These are phyloP conservation scores for Colletotrichum sp. DNA, from an alignment of 2,329 filamentous ascomycete genomes.

Conservation along the genomic window DNA sequence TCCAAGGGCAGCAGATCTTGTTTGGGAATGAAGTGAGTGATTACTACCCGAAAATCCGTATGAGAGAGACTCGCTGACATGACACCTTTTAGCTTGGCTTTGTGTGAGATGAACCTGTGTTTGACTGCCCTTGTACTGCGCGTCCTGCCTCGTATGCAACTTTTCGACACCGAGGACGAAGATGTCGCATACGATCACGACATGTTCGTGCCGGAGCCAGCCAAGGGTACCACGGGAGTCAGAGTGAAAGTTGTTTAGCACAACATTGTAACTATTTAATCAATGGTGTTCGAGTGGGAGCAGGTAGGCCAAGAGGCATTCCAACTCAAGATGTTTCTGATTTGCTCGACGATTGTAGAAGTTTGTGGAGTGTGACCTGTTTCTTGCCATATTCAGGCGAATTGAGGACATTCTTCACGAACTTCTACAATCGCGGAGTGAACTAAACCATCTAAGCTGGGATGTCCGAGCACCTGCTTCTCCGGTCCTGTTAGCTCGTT, in stretches of 20 bases:
- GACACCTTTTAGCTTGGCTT: conserved; percentile 20
- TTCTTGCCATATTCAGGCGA: neutral
- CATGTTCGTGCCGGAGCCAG: conserved; percentile 26
- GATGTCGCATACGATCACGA: conserved; percentile 34
- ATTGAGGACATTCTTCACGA: neutral
- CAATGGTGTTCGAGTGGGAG: neutral
- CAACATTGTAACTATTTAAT: neutral
- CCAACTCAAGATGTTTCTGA: neutral
- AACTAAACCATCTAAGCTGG: neutral
- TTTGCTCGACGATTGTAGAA: neutral
- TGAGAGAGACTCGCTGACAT: conserved; percentile 1
- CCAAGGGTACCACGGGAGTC: conserved; percentile 9
- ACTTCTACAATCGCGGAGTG: neutral
- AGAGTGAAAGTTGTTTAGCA: conserved; percentile 1
- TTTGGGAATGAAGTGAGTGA: conserved; percentile 40
- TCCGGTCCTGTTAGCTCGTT: neutral
- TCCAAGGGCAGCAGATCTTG: conserved; percentile 46
- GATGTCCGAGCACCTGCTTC: neutral
- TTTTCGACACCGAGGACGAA: conserved; percentile 31
- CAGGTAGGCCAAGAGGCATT: neutral
- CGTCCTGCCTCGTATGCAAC: conserved; percentile 28
- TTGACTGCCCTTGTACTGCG: conserved; percentile 25
- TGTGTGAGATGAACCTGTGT: conserved; percentile 28
- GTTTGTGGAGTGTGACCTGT: neutral
- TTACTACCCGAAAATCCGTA: neutral